Evolutionary conservation across 2,329 filamentous ascomycete species (phyloP).

Genomic region (Exophiala oligosperma): DNA sequence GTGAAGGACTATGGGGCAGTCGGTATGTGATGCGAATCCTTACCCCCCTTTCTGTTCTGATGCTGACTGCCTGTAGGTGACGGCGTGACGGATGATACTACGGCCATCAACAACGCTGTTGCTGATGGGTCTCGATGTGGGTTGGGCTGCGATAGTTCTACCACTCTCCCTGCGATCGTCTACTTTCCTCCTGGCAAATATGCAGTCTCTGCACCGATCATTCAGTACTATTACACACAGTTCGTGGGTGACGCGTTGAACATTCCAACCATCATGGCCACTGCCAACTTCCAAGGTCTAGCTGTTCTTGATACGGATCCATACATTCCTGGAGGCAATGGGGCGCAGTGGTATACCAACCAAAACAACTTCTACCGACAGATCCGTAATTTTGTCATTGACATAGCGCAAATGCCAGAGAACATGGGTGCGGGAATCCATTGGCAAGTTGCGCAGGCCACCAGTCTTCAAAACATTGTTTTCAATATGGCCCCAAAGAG

Average conservation of each 20-base stretch:
- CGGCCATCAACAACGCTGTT: constrained; percentile 82
- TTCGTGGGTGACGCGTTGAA: constrained; percentile 77
- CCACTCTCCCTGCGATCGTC: constrained; percentile 78
- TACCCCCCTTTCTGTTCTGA: constrained; percentile 9
- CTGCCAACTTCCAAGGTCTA: constrained; percentile 74
- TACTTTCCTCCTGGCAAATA: constrained; percentile 93
- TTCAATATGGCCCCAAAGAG: constrained; percentile 75
- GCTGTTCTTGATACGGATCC: constrained; percentile 87
- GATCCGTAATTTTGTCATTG: constrained; percentile 78
- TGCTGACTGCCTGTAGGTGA: constrained; percentile 50
- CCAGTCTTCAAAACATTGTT: constrained; percentile 75
- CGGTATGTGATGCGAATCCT: constrained; percentile 52
- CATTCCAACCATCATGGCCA: constrained; percentile 73
- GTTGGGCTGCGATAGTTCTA: constrained; percentile 76
- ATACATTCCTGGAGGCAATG: constrained; percentile 60
- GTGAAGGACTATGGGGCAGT: constrained; percentile 74
- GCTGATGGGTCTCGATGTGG: constrained; percentile 77
- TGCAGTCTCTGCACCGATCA: constrained; percentile 72
- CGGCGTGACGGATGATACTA: constrained; percentile 77
- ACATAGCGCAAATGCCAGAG: constrained; percentile 64
- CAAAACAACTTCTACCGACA: constrained; percentile 83
- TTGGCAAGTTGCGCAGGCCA: constrained; percentile 84
- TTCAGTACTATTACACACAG: constrained; percentile 91
- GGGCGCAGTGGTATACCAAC: constrained; percentile 75
- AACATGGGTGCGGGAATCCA: constrained; percentile 68